Base-by-base conservation (phyloP, 345 rosid species). In the Arabidopsis thaliana region DNA sequence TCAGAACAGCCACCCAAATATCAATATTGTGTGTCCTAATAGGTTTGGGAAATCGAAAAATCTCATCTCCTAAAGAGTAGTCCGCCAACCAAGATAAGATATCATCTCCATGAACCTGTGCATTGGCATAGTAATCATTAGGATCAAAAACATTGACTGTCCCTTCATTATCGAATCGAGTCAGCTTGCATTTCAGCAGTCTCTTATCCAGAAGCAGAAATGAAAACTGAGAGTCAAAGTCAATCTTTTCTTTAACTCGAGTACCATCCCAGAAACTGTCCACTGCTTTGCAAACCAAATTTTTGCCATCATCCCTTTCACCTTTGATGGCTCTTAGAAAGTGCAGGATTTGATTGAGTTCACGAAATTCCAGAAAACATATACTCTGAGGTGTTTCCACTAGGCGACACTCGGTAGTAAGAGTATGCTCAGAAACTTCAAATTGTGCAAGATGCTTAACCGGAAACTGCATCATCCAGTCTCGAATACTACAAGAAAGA, bases 1-100 rank as follows among this genome's bases (percentile, higher is more conserved):
- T 70, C 56, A 57, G 56, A 45, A 70, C 45, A 70, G 65, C 74
- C 44, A 58, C 45, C 74, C 58, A 59, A 7, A 70, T 59, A 57
- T 70, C 57, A 58, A 70, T 4, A 46, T 34, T 58, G 53, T 59
- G 37, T 70, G 33, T 25, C 44, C 45, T 44, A 10, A 69, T 57
- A 11, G 45, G 34, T 69, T 33, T 42, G 37, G 65, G 66, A 37
- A 59, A 46, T 22, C 24, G 33, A 32, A 55, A 57, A 16, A 1
- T 57, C 45, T 30, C 23, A 30, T 12, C 45, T 34, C 1, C 13
- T 34, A 50, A 23, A 70, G 36, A 11, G 45, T 6, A 34, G 2
- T 70, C 36, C 0, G 2, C 5, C 45, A 70, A 46, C 66, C 74
- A 70, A 23, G 23, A 13, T 59, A 70, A 2, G 11, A 70, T 59